Evolutionary conservation across 2,329 filamentous ascomycete genomes (phyloP).

Genomic region (Nannizziopsis barbatae): DNA sequence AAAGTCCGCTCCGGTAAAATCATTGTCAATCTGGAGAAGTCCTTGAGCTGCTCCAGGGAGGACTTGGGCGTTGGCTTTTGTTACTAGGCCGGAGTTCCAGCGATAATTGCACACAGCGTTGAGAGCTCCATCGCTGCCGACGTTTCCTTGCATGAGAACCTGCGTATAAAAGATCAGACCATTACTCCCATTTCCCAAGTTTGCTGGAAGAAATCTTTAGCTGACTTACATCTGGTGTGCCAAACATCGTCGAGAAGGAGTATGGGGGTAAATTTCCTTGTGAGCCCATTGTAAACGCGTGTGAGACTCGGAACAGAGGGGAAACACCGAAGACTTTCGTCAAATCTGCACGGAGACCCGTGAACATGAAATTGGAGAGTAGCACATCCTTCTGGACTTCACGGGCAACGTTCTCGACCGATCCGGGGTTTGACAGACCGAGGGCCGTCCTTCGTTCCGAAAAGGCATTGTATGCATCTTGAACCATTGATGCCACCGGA

Average conservation of each 20-base stretch:
- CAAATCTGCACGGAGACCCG: conserved; percentile 86
- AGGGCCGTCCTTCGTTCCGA: conserved; percentile 76
- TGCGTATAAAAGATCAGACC: conserved; percentile 30
- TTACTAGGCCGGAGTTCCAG: conserved; percentile 67
- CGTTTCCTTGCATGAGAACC: conserved; percentile 90
- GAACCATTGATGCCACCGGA: conserved; percentile 55
- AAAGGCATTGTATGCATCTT: conserved; percentile 71
- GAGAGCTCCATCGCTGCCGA: conserved; percentile 85
- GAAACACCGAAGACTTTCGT: conserved; percentile 92
- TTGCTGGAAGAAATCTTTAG: not conserved
- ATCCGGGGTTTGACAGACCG: conserved; percentile 83
- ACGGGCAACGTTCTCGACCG: conserved; percentile 74
- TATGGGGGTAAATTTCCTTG: conserved; percentile 80
- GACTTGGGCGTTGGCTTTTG: conserved; percentile 81
- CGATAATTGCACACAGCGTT: conserved; percentile 87
- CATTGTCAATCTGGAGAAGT: conserved; percentile 88
- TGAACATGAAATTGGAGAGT: conserved; percentile 93
- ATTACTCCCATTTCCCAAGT: not conserved
- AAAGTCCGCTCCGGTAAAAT: conserved; percentile 90
- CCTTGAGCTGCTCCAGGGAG: conserved; percentile 65
- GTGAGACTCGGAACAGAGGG: conserved; percentile 92
- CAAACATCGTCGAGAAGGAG: conserved; percentile 86
- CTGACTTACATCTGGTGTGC: conserved; percentile 69
- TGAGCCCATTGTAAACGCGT: conserved; percentile 86
- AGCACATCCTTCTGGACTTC: conserved; percentile 96